Evolutionary conservation across 2,329 filamentous ascomycete species (phyloP).

Genomic region (Leptographium lundbergii): DNA sequence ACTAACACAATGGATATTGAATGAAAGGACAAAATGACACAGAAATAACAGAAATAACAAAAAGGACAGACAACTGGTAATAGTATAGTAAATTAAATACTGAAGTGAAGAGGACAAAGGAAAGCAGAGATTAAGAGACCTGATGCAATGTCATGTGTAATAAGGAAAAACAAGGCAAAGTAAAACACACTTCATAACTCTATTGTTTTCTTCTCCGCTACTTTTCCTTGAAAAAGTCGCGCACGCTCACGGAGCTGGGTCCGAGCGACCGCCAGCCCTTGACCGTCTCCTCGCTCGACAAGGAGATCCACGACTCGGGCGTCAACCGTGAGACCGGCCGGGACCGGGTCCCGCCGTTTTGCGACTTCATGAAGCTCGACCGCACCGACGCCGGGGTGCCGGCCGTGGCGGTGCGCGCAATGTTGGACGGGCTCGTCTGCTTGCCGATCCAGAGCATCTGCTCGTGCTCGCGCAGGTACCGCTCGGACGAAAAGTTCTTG

Average conservation of each 20-base stretch:
- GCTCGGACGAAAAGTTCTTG: constrained; percentile 39
- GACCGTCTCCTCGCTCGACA: constrained; percentile 1
- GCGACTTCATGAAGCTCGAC: not conserved
- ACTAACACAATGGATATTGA: too few species aligned
- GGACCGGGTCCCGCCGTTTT: not conserved
- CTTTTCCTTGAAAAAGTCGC: constrained; percentile 3
- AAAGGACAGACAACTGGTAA: too few species aligned
- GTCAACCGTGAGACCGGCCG: constrained; percentile 1
- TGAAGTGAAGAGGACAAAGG: too few species aligned
- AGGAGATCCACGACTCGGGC: constrained; percentile 4
- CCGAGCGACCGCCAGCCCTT: constrained; percentile 1
- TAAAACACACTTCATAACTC: too few species aligned
- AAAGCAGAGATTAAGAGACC: too few species aligned
- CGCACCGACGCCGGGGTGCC: not conserved
- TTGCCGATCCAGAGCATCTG: constrained; percentile 33
- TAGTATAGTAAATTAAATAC: too few species aligned
- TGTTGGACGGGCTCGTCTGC: not conserved
- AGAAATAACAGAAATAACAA: too few species aligned
- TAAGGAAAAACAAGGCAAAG: too few species aligned
- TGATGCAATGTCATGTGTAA: too few species aligned
- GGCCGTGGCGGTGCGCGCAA: not conserved
- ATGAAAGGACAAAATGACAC: too few species aligned
- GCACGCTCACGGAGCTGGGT: not conserved
- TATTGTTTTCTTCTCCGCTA: not conserved
- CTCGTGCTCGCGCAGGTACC: constrained; percentile 44